These are phyloP conservation scores for Salix brachista DNA, from an alignment of 345 rosid genomes.

Conservation along the genomic window DNA sequence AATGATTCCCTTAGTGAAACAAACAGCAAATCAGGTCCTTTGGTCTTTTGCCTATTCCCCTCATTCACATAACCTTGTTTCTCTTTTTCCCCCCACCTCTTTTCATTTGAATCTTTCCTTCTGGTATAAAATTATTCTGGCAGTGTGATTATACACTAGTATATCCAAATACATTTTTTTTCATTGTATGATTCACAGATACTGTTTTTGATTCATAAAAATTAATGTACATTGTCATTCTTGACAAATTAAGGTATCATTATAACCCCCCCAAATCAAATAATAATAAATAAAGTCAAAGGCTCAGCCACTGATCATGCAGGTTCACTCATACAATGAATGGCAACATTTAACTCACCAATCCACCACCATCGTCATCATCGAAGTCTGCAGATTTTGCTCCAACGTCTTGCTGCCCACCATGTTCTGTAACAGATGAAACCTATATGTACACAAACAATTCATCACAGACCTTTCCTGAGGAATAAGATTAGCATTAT, in stretches of 20 bases:
- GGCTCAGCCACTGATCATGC: background rate
- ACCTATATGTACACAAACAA: slow-evolving; percentile 40
- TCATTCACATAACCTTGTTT: background rate
- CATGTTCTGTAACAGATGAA: slow-evolving; percentile 87
- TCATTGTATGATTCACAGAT: background rate
- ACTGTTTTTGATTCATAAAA: no score
- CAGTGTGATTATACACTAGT: background rate
- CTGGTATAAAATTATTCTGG: background rate
- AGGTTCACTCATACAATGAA: background rate
- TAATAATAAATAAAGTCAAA: no score
- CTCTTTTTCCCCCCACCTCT: background rate
- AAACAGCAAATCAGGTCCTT: background rate
- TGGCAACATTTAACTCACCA: slow-evolving; percentile 48
- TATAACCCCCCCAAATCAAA: background rate
- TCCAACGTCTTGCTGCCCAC: slow-evolving; percentile 59
- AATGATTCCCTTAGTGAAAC: background rate
- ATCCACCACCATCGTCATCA: slow-evolving; percentile 95
- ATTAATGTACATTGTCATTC: background rate
- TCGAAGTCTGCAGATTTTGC: slow-evolving; percentile 90
- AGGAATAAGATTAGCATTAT: background rate
- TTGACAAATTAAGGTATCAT: no score
- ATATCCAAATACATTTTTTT: background rate
- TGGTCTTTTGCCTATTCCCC: background rate
- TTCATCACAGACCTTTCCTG: slow-evolving; percentile 1
- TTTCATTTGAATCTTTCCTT: background rate